Percentiles rank a stretch among this genome's conserved stretches.
phyloP scores from a whole-genome alignment of 495 filamentous ascomycete species.

The Baudoinia panamericana region DNA sequence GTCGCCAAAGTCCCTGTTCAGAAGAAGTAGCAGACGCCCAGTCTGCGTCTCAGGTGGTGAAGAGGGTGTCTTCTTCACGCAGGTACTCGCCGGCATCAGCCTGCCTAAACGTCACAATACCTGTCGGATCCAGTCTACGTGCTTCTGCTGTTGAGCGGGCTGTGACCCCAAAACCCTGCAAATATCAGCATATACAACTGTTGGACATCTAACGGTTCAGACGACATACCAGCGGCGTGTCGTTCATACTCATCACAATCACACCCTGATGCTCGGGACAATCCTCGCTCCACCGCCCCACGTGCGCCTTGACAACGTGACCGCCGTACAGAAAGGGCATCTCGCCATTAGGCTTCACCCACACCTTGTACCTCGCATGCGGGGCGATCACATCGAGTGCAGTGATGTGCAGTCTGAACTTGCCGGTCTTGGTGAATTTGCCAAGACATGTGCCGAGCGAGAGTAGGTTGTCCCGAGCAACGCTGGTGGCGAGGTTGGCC shows the following conservation, averaged over 20 bases:
- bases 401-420: conserved; percentile 75
- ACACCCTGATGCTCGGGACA: conserved; percentile 66
- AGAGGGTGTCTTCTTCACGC: conserved; percentile 50
- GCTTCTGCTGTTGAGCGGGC: conserved; percentile 72
- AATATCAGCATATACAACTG: conserved; percentile 2
- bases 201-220: not conserved
- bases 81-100: conserved; percentile 87
- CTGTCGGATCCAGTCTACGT: conserved; percentile 73
- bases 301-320: conserved; percentile 82
- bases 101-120: conserved; percentile 70
- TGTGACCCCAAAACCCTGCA: conserved; percentile 67
- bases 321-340: conserved; percentile 91
- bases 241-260: conserved; percentile 62
- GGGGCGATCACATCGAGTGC: conserved; percentile 74
- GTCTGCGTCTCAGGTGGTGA: conserved; percentile 29
- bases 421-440: conserved; percentile 86
- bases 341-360: conserved; percentile 88
- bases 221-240: conserved; percentile 51
- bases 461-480: conserved; percentile 65
- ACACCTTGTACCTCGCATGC: conserved; percentile 85
- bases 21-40: not conserved
- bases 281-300: conserved; percentile 79
- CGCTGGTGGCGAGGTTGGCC: conserved; percentile 76
- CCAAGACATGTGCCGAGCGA: conserved; percentile 75
- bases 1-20: too few species aligned